Conservation (phyloP, 306 rosid genomes). For the Lupinus albus region DNA sequence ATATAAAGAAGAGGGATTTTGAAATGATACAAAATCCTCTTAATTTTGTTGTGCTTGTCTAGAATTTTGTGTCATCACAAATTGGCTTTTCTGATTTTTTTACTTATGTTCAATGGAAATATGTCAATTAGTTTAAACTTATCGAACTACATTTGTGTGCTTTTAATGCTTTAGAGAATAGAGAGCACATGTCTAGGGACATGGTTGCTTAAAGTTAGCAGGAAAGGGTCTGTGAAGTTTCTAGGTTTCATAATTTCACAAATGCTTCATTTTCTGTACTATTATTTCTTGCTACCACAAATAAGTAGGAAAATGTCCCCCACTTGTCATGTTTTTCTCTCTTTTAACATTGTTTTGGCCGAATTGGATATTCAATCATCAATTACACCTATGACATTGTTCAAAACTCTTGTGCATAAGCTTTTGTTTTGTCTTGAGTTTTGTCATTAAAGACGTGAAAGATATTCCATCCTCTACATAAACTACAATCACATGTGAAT, state of each 20-base stretch:
- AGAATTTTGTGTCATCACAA: slow-evolving; percentile 15
- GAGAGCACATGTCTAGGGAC: slow-evolving; percentile 8
- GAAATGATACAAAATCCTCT: too few species aligned
- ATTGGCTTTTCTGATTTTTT: slow-evolving; percentile 11
- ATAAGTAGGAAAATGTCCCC: slow-evolving; percentile 10
- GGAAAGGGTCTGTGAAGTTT: slow-evolving; percentile 12
- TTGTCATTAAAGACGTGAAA: not conserved
- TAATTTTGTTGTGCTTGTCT: not conserved
- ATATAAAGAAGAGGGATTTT: too few species aligned
- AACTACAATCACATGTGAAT: slow-evolving; percentile 26
- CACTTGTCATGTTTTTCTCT: slow-evolving; percentile 9
- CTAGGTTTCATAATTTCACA: slow-evolving; percentile 16
- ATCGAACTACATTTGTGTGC: slow-evolving; percentile 10
- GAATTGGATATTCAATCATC: slow-evolving; percentile 4
- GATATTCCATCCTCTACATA: slow-evolving; percentile 20
- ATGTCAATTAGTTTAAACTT: slow-evolving; percentile 11
- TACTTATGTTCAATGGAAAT: slow-evolving; percentile 22
- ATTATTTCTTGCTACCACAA: slow-evolving; percentile 8
- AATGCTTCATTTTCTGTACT: not conserved
- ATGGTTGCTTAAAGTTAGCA: slow-evolving; percentile 10
- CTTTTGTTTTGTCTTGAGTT: slow-evolving; percentile 24
- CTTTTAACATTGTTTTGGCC: not conserved
- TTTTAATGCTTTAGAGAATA: slow-evolving; percentile 18
- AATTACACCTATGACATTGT: slow-evolving; percentile 5
- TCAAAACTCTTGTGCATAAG: slow-evolving; percentile 22